phyloP scores from a whole-genome alignment of 805 yeast species.

The Vanderwaltozyma tropicalis region DNA sequence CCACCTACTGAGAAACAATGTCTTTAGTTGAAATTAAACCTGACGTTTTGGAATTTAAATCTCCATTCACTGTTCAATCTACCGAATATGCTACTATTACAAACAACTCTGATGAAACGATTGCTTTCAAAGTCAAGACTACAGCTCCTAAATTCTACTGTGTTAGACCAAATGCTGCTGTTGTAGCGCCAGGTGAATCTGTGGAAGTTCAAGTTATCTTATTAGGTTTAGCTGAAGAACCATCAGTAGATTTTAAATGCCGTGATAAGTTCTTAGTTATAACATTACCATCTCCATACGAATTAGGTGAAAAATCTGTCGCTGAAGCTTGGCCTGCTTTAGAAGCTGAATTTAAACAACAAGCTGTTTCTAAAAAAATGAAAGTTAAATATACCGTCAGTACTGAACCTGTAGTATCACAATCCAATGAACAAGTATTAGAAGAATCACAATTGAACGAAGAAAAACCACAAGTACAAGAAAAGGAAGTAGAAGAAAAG shows the following conservation, averaged over 20 bases:
- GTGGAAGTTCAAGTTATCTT: conserved; percentile 72
- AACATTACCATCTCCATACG: conserved; percentile 63
- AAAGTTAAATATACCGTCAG: conserved; percentile 43
- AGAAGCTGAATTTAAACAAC: conserved; percentile 46
- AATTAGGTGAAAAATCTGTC: conserved; percentile 45
- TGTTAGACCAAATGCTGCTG: conserved; percentile 90
- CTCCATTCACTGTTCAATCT: conserved; percentile 64
- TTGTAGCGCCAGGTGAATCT: conserved; percentile 63
- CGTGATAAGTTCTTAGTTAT: conserved; percentile 89
- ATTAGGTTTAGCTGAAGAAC: conserved; percentile 73
- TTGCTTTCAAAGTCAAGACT: conserved; percentile 93
- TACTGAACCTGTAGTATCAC: conserved; percentile 3
- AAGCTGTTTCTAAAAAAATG: conserved; percentile 52
- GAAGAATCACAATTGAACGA: conserved; percentile 1
- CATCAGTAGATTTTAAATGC: conserved; percentile 63
- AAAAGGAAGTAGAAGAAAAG: conserved; percentile 9
- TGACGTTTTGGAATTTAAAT: conserved; percentile 55
- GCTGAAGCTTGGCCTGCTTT: conserved; percentile 68
- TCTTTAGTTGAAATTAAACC: conserved; percentile 60
- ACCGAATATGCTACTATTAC: conserved; percentile 44
- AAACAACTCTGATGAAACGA: conserved; percentile 48
- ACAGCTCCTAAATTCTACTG: conserved; percentile 95
- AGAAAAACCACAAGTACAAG: conserved; percentile 18
- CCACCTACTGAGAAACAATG: conserved; percentile 6
- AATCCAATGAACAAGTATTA: neutral